Evolutionary conservation across 257 asterid genomes (phyloP).

Genomic region (Solanum virginianum): DNA sequence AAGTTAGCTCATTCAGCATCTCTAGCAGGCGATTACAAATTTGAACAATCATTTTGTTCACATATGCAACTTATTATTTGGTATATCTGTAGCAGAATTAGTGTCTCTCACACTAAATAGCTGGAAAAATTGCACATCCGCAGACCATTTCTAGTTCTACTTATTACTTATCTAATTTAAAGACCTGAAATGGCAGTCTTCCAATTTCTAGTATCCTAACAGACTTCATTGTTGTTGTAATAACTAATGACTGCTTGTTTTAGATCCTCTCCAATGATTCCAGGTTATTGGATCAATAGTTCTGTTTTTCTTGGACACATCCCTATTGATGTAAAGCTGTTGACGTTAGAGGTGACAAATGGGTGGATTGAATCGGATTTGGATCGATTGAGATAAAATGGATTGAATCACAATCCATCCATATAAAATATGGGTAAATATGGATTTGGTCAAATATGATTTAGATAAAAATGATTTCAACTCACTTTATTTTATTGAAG

Average conservation of each 20-base stretch:
- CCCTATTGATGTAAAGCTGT: not conserved
- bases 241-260: not conserved
- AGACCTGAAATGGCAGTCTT: not conserved
- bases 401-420: too few species aligned
- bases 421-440: too few species aligned
- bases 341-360: too few species aligned
- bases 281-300: not conserved
- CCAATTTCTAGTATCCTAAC: constrained; percentile 13
- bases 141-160: not conserved
- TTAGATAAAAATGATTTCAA: too few species aligned
- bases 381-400: too few species aligned
- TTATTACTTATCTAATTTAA: not conserved
- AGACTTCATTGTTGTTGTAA: constrained; percentile 27
- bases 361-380: too few species aligned
- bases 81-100: not conserved
- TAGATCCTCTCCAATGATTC: not conserved
- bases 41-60: constrained; percentile 10
- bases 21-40: constrained; percentile 52
- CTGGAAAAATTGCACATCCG: not conserved
- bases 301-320: not conserved
- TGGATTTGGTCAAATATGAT: too few species aligned
- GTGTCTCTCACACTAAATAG: not conserved
- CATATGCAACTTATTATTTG: not conserved
- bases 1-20: constrained; percentile 95
- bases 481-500: too few species aligned